Evolutionary conservation across 2,329 filamentous ascomycete species (phyloP), one percentile per base, ranked within the genome.

Genomic region (Aspergillus pseudoglaucus): DNA sequence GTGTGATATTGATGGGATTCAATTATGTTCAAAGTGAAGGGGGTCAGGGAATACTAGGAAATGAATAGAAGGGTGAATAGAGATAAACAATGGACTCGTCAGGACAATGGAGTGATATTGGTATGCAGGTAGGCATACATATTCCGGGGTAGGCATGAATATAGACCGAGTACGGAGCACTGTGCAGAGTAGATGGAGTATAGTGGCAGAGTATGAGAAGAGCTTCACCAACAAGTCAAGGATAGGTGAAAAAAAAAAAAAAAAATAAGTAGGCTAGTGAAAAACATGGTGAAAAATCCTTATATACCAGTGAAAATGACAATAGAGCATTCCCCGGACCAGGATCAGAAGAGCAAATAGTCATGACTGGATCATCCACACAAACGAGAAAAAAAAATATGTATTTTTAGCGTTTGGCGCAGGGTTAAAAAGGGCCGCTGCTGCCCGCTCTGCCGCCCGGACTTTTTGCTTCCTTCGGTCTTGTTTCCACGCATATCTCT

Each of bases 381-480:
- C 33, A n/a, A 44, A 47, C 47, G 44, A 46, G n/a, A 35, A 47
- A 30, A 46, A 46, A 18, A 35, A 47, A 22, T 22, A 20, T 20
- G 4, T 49, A 58, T 48, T 57, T 54, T 59, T 58, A 54, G 55
- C 48, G 56, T 35, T 48, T 23, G 48, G 53, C 55, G 55, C 59
- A 61, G 59, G 60, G 60, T 67, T 68, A 68, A 68, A 66, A 67
- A 62, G 64, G 64, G 57, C 18, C 38, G 6, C 33, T 35, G 33
- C 33, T 35, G 14, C 15, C 33, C 33, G 33, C 15, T 17, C 33
- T n/a, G 33, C 33, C 25, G 25, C 49, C 49, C 42, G 45, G 49
- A 46, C 49, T 45, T 50, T 56, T 49, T 47, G 33, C 52, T 52
- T 51, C 33, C 39, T 20, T 20, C 10, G 15, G 37, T 39, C 10